A percentile compares a stretch with the other conserved stretches of the same genome.
Evolutionary conservation across 2,329 filamentous ascomycete species (phyloP).

Genomic region (Hymenoscyphus occultus): DNA sequence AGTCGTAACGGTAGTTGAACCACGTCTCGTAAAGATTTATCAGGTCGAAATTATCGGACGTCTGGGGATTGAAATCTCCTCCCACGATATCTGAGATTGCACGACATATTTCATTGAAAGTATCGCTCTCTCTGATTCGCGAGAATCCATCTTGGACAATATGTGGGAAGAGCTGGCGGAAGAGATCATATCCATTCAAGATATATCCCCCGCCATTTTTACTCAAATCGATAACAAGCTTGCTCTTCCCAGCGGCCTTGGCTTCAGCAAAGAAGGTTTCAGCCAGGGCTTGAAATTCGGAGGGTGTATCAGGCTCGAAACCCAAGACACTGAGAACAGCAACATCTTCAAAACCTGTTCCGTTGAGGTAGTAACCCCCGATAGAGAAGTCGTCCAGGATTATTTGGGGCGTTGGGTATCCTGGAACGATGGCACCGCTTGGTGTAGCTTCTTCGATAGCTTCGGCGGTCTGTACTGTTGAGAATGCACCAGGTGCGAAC

Average conservation of each 20-base stretch:
- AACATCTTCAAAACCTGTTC: constrained; percentile 31
- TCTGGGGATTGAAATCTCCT: constrained; percentile 28
- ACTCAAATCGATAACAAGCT: constrained; percentile 62
- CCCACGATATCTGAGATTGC: constrained; percentile 24
- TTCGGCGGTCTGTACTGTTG: constrained; percentile 11
- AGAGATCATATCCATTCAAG: constrained; percentile 45
- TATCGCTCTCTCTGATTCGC: constrained; percentile 30
- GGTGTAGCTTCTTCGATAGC: constrained; percentile 6
- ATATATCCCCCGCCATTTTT: constrained; percentile 56
- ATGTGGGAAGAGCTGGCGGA: constrained; percentile 39
- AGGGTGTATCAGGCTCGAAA: constrained; percentile 26
- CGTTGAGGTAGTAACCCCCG: constrained; percentile 34
- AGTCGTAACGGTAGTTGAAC: constrained; percentile 32
- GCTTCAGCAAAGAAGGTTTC: constrained; percentile 45
- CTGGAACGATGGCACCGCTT: constrained; percentile 19
- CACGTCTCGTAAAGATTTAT: constrained; percentile 26
- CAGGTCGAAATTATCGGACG: constrained; percentile 20
- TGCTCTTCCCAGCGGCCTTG: constrained; percentile 49
- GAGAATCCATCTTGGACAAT: constrained; percentile 30
- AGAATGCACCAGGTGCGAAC: constrained; percentile 22
- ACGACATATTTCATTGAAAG: constrained; percentile 23
- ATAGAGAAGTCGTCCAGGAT: constrained; percentile 29
- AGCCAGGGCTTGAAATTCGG: constrained; percentile 32
- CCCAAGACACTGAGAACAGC: constrained; percentile 33
- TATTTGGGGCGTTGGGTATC: constrained; percentile 31